Base-by-base conservation (phyloP, 2,329 filamentous ascomycete species). In the Eurotiales sp. region DNA sequence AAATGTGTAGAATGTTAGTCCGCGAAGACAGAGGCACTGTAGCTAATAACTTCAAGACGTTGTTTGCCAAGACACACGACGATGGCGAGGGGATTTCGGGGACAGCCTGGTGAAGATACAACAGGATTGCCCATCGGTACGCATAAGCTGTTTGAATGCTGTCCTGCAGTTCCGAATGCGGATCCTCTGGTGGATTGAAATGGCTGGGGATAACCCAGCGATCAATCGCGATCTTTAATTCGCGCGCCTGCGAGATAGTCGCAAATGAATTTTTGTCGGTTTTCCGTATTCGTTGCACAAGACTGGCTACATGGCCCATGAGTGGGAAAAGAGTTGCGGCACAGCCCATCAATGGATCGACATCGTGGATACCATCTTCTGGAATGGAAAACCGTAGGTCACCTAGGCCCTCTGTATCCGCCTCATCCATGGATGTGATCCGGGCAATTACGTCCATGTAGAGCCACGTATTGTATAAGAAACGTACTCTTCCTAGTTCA, bases 401-500 rank as follows among this genome's bases (percentile, higher is more conserved):
- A 65, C 71, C 44, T 15, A 77, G 58, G 5, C 77, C 69, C 37
- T 73, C 70, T 40, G 80, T 74, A 11, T 81, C 79, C 21, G 81
- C 79, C 30, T 79, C 77, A 52, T 82, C 80, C 3, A 81, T 68
- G 3, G 83, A 83, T 0, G 84, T 87, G 44, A 88, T 69, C 12
- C 84, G 78, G 21, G 85, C 81, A 55, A 88, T 84, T 23, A 88
- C 85, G 62, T 87, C 84, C 78, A 87, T 85, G 60, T 88, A 88
- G 7, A 87, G 77, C 82, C 83, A 88, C 3, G 81, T 82, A 61
- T 87, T 87, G 68, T 83, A 85, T 15, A 88, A 71, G 58, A 88
- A 88, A 50, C 80, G 81, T 21, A 88, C 69, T 7, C 83, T 72
- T 34, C 74, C 70, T 11, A 80, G 64, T 40, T 82, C 77, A 21